Evolutionary conservation across 2,329 filamentous ascomycete genomes (phyloP), one percentile per base, ranked within the genome.

Genomic region (Scopulariopsis brevicaulis): DNA sequence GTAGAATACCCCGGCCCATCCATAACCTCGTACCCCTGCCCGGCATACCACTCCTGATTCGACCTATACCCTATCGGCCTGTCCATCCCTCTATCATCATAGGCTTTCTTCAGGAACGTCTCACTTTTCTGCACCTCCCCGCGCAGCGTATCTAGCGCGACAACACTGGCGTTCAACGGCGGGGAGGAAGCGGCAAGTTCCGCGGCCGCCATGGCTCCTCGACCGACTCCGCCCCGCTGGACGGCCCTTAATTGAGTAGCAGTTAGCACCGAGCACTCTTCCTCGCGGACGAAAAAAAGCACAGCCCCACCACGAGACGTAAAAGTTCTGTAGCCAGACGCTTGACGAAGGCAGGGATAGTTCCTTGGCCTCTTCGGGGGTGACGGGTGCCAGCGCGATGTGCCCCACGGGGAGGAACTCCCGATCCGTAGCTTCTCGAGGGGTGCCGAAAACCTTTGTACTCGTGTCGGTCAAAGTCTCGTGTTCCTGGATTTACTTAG

Each of bases 151-250:
- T 50, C 46, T 4, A 50, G 46, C 14, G 15, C 46, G n/a, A 50
- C 20, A 4, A 50, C 58, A 4, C 64, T 67, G 32, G 64, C 68
- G 58, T 66, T 65, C 60, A 72, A 65, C 11, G 71, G 71, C 28
- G 66, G 60, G 28, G 61, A 60, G 8, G 66, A 60, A 6, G 70
- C 70, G 58, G 70, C 55, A 24, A 56, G 60, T 57, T 74, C 72
- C 48, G 66, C 62, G 48, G 66, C 62, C 4, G 61, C 61, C 70
- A 74, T 74, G 37, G 71, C 66, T n/a, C 62, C 64, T 54, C 65
- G 66, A 57, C 71, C 71, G 40, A 70, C 65, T 11, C 72, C 72
- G 46, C 65, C 64, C 22, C 63, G 60, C 60, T 73, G 71, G 32
- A 75, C 62, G 1, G 66, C 66, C 60, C 46, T 50, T 20, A 3